phyloP scores from a whole-genome alignment of 345 rosid species.

The Clausena lansium region DNA sequence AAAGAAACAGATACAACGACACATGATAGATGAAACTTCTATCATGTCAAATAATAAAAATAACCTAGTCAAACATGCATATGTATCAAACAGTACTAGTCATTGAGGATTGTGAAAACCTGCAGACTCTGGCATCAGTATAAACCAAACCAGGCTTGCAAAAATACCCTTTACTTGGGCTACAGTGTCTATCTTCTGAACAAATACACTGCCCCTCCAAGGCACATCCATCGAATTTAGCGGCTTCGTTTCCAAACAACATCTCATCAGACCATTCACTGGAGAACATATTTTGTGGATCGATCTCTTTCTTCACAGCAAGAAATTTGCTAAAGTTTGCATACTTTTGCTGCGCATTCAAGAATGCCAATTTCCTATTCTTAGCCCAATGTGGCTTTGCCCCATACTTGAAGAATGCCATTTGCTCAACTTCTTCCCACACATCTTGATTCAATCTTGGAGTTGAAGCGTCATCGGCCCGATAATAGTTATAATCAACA shows the following conservation, averaged over 20 bases:
- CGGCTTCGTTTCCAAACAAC: constrained; percentile 41
- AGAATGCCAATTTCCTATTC: constrained; percentile 69
- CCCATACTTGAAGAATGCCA: constrained; percentile 73
- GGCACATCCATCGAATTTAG: constrained; percentile 66
- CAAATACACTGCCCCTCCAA: constrained; percentile 85
- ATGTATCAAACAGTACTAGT: too few relatives aligned
- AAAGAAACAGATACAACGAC: not conserved
- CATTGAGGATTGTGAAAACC: constrained; percentile 29
- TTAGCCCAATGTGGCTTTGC: constrained; percentile 93
- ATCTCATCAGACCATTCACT: constrained; percentile 82
- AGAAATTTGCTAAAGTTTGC: constrained; percentile 43
- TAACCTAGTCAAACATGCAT: not conserved
- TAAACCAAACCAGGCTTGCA: constrained; percentile 65
- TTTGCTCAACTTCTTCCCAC: constrained; percentile 90
- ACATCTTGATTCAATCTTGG: constrained; percentile 73
- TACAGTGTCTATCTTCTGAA: constrained; percentile 71
- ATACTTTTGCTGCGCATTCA: constrained; percentile 55
- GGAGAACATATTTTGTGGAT: constrained; percentile 62
- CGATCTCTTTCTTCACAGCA: constrained; percentile 59
- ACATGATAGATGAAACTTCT: not conserved
- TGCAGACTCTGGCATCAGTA: constrained; percentile 72
- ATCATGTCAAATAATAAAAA: not conserved
- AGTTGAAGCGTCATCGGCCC: constrained; percentile 51
- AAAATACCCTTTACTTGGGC: constrained; percentile 61
- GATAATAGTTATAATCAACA: constrained; percentile 75